Conservation (phyloP, 495 filamentous ascomycete species). For the Annulohypoxylon nitens region DNA sequence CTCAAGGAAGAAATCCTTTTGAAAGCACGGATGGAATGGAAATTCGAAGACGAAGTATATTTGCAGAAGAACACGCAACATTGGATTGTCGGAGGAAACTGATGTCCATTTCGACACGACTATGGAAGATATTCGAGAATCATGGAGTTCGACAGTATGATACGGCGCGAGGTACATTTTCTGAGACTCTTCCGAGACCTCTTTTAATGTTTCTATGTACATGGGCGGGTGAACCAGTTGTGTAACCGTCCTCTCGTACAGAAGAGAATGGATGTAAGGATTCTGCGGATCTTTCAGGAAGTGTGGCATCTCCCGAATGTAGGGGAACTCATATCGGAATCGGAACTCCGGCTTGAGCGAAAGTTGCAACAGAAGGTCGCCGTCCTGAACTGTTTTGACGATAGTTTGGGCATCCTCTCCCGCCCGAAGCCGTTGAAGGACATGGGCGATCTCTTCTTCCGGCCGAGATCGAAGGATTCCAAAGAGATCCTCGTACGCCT, state of each 20-base stretch:
- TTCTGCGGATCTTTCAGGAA: slow-evolving; percentile 49
- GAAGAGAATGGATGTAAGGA: slow-evolving; percentile 50
- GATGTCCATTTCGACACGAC: slow-evolving; percentile 39
- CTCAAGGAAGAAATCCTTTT: slow-evolving; percentile 44
- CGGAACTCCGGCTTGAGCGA: slow-evolving; percentile 52
- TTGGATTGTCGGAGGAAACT: slow-evolving; percentile 39
- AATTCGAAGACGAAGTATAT: slow-evolving; percentile 46
- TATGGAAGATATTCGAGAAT: slow-evolving; percentile 39
- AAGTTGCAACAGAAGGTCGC: slow-evolving; percentile 56
- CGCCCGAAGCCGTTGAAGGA: slow-evolving; percentile 33
- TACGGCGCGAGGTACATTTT: slow-evolving; percentile 44
- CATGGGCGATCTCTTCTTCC: slow-evolving; percentile 26
- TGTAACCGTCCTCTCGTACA: slow-evolving; percentile 29
- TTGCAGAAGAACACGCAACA: slow-evolving; percentile 39
- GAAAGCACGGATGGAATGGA: slow-evolving; percentile 40
- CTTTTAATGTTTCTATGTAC: slow-evolving; percentile 7
- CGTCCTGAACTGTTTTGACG: slow-evolving; percentile 53
- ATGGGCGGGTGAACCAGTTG: slow-evolving; percentile 26
- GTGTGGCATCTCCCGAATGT: slow-evolving; percentile 53
- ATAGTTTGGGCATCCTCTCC: slow-evolving; percentile 45
- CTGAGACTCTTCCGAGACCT: slow-evolving; percentile 17
- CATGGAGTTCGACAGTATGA: slow-evolving; percentile 40
- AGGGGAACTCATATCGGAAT: slow-evolving; percentile 58
- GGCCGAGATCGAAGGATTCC: slow-evolving; percentile 40
- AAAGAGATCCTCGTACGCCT: slow-evolving; percentile 38